Evolutionary conservation across 495 filamentous ascomycete genomes (phyloP).

Genomic region (Penicillium paradoxum): DNA sequence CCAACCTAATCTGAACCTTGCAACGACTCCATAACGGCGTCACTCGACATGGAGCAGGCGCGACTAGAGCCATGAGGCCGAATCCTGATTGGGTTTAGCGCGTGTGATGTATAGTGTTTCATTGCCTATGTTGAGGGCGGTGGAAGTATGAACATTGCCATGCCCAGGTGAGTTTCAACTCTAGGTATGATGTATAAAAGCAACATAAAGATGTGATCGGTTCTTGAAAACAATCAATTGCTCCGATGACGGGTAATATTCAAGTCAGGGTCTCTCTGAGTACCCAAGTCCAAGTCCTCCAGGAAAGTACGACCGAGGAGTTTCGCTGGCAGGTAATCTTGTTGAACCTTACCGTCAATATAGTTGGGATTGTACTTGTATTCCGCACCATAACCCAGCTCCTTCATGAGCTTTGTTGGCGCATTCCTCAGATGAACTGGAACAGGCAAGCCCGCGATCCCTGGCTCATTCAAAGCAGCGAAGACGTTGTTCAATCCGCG

Average conservation of each 20-base stretch:
- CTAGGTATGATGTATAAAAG: neutral
- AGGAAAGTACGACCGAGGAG: slow-evolving; percentile 67
- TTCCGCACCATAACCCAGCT: slow-evolving; percentile 80
- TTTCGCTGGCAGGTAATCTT: slow-evolving; percentile 82
- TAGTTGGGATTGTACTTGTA: slow-evolving; percentile 98
- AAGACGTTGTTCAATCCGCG: slow-evolving; percentile 74
- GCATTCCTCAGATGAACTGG: slow-evolving; percentile 89
- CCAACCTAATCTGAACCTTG: neutral
- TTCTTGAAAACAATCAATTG: neutral
- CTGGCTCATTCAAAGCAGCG: slow-evolving; percentile 69
- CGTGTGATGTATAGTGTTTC: neutral
- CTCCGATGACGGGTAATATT: neutral
- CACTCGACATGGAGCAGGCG: neutral
- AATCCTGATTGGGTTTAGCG: neutral
- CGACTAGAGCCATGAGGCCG: neutral
- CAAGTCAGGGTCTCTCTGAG: slow-evolving; percentile 62
- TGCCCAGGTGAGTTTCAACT: neutral
- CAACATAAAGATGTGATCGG: neutral
- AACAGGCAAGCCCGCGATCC: slow-evolving; percentile 70
- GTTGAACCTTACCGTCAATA: slow-evolving; percentile 72
- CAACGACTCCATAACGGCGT: neutral
- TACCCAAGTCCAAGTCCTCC: slow-evolving; percentile 77
- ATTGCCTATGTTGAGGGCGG: neutral
- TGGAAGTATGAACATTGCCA: neutral
- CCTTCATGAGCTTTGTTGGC: slow-evolving; percentile 86